These are phyloP conservation scores for Pseudoscleropodium purum DNA, from an alignment of 225 moss, liverwort and hornwort genomes.

Conservation along the genomic window DNA sequence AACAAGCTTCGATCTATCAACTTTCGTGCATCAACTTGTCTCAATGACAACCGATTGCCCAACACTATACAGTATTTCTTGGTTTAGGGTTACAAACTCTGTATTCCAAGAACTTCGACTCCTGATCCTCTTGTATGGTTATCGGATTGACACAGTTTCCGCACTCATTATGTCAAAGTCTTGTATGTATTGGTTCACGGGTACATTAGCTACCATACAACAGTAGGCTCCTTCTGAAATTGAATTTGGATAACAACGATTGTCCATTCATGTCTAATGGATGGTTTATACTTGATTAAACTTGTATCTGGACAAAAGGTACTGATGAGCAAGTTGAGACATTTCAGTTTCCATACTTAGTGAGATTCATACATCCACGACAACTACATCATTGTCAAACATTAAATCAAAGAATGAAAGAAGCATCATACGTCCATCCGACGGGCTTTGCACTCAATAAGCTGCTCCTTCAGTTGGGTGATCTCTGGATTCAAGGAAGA, in stretches of 20 bases:
- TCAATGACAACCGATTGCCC: background rate
- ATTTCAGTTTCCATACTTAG: background rate
- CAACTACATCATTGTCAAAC: background rate
- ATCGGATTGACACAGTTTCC: background rate
- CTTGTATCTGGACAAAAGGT: background rate
- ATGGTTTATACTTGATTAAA: background rate
- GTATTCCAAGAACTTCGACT: background rate
- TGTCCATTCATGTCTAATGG: background rate
- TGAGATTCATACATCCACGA: background rate
- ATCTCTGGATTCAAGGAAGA: conserved; percentile 86
- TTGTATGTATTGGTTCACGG: background rate
- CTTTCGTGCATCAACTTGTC: background rate
- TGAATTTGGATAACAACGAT: background rate
- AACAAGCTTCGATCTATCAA: background rate
- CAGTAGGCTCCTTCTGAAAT: background rate
- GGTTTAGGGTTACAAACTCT: background rate
- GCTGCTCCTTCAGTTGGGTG: conserved; percentile 63
- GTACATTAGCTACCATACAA: background rate
- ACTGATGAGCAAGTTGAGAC: background rate
- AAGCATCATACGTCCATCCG: conserved; percentile 66
- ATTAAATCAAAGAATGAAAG: background rate
- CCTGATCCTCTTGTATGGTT: background rate
- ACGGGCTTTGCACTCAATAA: conserved; percentile 56
- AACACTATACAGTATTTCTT: background rate
- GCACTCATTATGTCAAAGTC: background rate